Percentiles rank a stretch among this genome's conserved stretches.
Evolutionary conservation across 805 yeast genomes (phyloP).

Genomic region (Ogataea pignaliae): DNA sequence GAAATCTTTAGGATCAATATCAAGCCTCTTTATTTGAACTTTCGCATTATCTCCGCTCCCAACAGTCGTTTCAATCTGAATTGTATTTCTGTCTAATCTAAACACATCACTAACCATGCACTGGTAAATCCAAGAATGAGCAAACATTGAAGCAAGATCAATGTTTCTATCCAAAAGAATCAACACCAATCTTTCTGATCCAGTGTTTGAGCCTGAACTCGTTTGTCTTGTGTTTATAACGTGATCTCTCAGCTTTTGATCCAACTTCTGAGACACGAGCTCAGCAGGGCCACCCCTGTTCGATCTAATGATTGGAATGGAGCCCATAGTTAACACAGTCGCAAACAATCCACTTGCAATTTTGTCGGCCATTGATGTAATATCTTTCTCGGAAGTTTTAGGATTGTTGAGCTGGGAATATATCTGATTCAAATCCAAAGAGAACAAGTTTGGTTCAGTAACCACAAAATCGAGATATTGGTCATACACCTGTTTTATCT

Average conservation of each 20-base stretch:
- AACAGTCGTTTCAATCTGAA: constrained; percentile 44
- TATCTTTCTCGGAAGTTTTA: constrained; percentile 65
- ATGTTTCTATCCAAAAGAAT: constrained; percentile 82
- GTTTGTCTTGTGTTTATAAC: constrained; percentile 58
- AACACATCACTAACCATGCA: constrained; percentile 94
- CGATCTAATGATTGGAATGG: constrained; percentile 86
- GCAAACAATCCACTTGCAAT: constrained; percentile 82
- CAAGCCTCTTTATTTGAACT: constrained; percentile 56
- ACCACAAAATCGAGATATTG: constrained; percentile 91
- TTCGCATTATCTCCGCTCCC: constrained; percentile 19
- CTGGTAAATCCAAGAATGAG: constrained; percentile 97
- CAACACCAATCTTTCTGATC: constrained; percentile 63
- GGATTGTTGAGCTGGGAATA: constrained; percentile 72
- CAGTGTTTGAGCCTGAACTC: constrained; percentile 2
- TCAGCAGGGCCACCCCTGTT: constrained; percentile 95
- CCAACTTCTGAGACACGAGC: constrained; percentile 82
- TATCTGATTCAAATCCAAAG: constrained; percentile 62
- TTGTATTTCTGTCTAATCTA: constrained; percentile 74
- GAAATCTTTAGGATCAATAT: constrained; percentile 88
- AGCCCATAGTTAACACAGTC: constrained; percentile 68
- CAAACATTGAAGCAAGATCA: constrained; percentile 89
- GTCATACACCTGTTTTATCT: constrained; percentile 85
- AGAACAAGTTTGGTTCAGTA: constrained; percentile 87
- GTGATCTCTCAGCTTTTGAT: constrained; percentile 78
- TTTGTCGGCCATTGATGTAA: constrained; percentile 60